A percentile compares a stretch with the other conserved stretches of the same genome.
phyloP scores from a whole-genome alignment of 2,329 filamentous ascomycete genomes.

The Phialophora expanda region DNA sequence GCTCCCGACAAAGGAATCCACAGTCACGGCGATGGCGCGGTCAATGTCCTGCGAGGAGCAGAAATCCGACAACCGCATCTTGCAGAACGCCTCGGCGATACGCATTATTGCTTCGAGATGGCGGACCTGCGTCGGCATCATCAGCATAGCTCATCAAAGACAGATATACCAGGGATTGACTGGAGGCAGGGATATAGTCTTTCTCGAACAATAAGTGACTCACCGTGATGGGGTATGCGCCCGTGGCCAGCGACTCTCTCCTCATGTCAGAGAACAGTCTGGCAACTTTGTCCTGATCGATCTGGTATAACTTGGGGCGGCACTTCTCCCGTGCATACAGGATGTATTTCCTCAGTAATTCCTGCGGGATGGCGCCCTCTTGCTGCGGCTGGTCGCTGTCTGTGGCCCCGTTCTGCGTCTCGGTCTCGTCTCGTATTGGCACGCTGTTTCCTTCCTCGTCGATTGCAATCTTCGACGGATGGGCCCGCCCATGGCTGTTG shows the following conservation, averaged over 20 bases:
- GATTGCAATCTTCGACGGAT: conserved; percentile 65
- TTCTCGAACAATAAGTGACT: conserved; percentile 47
- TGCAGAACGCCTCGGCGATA: conserved; percentile 90
- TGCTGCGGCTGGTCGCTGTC: conserved; percentile 57
- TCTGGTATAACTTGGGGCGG: conserved; percentile 90
- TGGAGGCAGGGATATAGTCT: not conserved
- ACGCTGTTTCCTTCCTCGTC: conserved; percentile 57
- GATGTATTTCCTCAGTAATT: conserved; percentile 93
- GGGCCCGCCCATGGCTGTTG: conserved; percentile 88
- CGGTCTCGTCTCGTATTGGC: conserved; percentile 64
- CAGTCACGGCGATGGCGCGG: conserved; percentile 93
- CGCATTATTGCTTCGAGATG: conserved; percentile 98
- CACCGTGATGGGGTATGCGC: conserved; percentile 97
- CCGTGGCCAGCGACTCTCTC: conserved; percentile 87
- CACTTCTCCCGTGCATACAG: conserved; percentile 90
- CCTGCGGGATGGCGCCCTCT: conserved; percentile 81
- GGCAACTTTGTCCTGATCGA: conserved; percentile 96
- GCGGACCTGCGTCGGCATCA: conserved; percentile 69
- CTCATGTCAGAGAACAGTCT: conserved; percentile 96
- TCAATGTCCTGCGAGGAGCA: conserved; percentile 90
- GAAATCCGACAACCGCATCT: conserved; percentile 98
- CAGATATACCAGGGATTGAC: not conserved
- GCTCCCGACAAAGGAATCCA: conserved; percentile 93
- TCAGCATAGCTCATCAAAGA: not conserved
- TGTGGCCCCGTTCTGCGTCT: conserved; percentile 43